These are phyloP conservation scores for Clarireedia homoeocarpa DNA, from an alignment of 2,329 filamentous ascomycete genomes.

Conservation along the genomic window DNA sequence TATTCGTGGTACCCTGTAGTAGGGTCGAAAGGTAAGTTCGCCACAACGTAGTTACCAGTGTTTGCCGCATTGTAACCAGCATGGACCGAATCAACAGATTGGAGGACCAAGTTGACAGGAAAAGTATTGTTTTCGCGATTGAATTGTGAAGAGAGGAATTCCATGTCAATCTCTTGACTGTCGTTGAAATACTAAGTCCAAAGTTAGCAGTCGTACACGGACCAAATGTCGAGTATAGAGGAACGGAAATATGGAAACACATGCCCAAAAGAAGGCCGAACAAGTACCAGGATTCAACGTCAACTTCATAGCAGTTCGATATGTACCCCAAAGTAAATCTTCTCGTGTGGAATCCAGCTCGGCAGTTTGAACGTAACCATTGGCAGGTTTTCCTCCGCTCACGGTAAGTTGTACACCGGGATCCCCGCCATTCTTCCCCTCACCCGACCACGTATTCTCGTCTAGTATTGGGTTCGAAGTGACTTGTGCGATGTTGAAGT, in stretches of 20 bases:
- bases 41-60: slow-evolving; percentile 49
- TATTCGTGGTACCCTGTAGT: slow-evolving; percentile 65
- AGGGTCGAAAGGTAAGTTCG: slow-evolving; percentile 58
- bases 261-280: slow-evolving; percentile 72
- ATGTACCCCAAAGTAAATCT: slow-evolving; percentile 64
- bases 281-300: slow-evolving; percentile 47
- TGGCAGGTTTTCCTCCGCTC: slow-evolving; percentile 31
- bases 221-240: not conserved
- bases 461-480: slow-evolving; percentile 42
- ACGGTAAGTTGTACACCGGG: slow-evolving; percentile 53
- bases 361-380: slow-evolving; percentile 50
- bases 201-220: not conserved
- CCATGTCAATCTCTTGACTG: slow-evolving; percentile 74
- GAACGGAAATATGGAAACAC: slow-evolving; percentile 10
- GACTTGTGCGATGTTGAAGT: slow-evolving; percentile 50
- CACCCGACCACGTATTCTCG: slow-evolving; percentile 35
- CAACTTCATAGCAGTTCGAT: slow-evolving; percentile 55
- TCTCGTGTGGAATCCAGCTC: slow-evolving; percentile 54
- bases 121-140: slow-evolving; percentile 41
- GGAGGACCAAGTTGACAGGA: slow-evolving; percentile 67
- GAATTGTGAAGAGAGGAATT: slow-evolving; percentile 65
- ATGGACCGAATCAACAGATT: slow-evolving; percentile 51
- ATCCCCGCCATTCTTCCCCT: slow-evolving; percentile 37
- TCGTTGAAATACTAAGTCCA: slow-evolving; percentile 61
- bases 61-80: slow-evolving; percentile 54